Conservation (phyloP, 495 filamentous ascomycete genomes). For the Penicillium macrosclerotiorum region DNA sequence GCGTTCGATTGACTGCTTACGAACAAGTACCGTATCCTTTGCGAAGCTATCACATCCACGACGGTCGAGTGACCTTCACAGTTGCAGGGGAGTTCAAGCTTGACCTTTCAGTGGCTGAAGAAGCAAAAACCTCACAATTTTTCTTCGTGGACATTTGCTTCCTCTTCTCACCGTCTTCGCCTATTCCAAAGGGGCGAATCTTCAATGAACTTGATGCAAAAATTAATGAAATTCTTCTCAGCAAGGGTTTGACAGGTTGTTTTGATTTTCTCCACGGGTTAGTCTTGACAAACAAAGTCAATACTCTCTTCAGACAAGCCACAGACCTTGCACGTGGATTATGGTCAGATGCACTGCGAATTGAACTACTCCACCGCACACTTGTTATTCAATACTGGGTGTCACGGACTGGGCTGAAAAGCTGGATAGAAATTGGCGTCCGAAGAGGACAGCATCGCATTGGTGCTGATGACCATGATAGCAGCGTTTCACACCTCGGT, state of each 20-base stretch:
- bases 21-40: conserved; percentile 72
- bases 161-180: conserved; percentile 66
- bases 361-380: conserved; percentile 74
- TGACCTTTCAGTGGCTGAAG: conserved; percentile 82
- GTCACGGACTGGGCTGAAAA: conserved; percentile 64
- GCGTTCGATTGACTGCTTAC: conserved; percentile 73
- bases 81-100: conserved; percentile 87
- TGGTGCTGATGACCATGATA: conserved; percentile 3
- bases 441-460: conserved; percentile 54
- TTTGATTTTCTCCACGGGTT: conserved; percentile 83
- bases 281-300: conserved; percentile 83
- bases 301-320: conserved; percentile 73
- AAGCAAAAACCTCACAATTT: conserved; percentile 75
- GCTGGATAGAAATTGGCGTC: conserved; percentile 87
- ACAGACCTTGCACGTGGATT: conserved; percentile 58
- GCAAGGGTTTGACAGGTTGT: conserved; percentile 69
- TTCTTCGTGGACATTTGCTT: conserved; percentile 93
- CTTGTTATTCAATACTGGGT: conserved; percentile 90
- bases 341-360: conserved; percentile 73
- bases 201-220: conserved; percentile 63
- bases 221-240: conserved; percentile 64
- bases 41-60: conserved; percentile 66
- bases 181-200: conserved; percentile 56
- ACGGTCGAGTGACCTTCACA: conserved; percentile 82
- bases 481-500: conserved; percentile 50